phyloP scores from a whole-genome alignment of 2,329 filamentous ascomycete species.

The Cladosporium sp. region DNA sequence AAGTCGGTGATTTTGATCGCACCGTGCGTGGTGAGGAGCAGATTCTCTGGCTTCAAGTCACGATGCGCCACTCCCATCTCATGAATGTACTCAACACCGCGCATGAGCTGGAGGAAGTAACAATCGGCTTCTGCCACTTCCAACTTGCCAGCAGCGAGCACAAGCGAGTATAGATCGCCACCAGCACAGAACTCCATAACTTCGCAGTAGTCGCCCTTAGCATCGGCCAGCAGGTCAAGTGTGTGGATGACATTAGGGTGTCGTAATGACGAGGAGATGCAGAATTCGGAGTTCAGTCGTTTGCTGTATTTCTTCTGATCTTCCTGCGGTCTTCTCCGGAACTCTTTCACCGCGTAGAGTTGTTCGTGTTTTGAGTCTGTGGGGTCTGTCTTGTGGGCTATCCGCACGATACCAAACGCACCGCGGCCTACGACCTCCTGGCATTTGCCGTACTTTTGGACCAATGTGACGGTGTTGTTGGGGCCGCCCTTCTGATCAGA shows the following conservation, averaged over 20 bases:
- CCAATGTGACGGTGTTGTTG: slow-evolving; percentile 73
- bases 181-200: slow-evolving; percentile 99
- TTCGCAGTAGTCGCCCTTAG: slow-evolving; percentile 97
- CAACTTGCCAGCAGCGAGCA: slow-evolving; percentile 86
- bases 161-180: slow-evolving; percentile 90
- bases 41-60: slow-evolving; percentile 94
- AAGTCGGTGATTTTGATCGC: slow-evolving; percentile 98
- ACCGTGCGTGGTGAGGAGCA: slow-evolving; percentile 88
- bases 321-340: slow-evolving; percentile 89
- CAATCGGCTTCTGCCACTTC: slow-evolving; percentile 93
- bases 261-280: slow-evolving; percentile 93
- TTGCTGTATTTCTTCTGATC: slow-evolving; percentile 98
- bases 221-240: slow-evolving; percentile 88
- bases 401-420: slow-evolving; percentile 94
- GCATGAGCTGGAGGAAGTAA: slow-evolving; percentile 99
- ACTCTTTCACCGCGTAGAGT: slow-evolving; percentile 97
- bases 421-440: slow-evolving; percentile 95
- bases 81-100: slow-evolving; percentile 97
- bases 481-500: slow-evolving; percentile 75
- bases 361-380: slow-evolving; percentile 77
- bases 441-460: slow-evolving; percentile 98
- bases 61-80: slow-evolving; percentile 98
- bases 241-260: slow-evolving; percentile 99
- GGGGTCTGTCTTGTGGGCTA: slow-evolving; percentile 91
- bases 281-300: slow-evolving; percentile 93